phyloP scores from a whole-genome alignment of 192 early-diverging fungal species.

The Podila clonocystis region DNA sequence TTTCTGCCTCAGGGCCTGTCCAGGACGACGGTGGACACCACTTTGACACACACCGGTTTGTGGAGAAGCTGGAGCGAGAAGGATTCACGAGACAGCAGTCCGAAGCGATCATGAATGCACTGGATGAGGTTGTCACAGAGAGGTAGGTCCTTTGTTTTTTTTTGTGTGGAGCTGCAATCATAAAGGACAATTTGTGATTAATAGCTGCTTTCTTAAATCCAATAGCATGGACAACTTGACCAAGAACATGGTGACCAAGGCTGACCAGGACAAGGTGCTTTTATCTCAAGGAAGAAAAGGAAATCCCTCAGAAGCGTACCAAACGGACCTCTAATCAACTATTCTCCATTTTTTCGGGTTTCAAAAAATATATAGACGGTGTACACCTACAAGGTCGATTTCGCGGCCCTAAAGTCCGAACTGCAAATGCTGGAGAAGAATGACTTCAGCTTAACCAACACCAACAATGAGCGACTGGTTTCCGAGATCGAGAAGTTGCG shows the following conservation, averaged over 20 bases:
- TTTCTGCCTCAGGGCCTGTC: constrained; percentile 18
- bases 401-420: constrained; percentile 88
- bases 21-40: constrained; percentile 43
- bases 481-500: constrained; percentile 88
- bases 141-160: constrained; percentile 53
- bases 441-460: constrained; percentile 83
- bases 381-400: constrained; percentile 90
- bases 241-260: constrained; percentile 78
- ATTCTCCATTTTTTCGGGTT: too few species aligned
- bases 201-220: neutral
- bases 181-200: neutral
- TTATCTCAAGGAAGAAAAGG: neutral
- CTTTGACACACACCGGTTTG: constrained; percentile 88
- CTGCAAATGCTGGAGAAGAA: constrained; percentile 91
- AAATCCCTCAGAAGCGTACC: constrained; percentile 7
- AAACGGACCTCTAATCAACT: too few species aligned
- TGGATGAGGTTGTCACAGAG: constrained; percentile 76
- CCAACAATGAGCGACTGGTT: constrained; percentile 82
- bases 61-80: constrained; percentile 73
- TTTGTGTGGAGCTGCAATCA: neutral
- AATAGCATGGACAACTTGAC: constrained; percentile 68
- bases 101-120: constrained; percentile 78
- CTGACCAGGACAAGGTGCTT: constrained; percentile 80
- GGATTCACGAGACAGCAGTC: constrained; percentile 78
- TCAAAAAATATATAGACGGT: constrained; percentile 57